These are phyloP conservation scores for Dioscorea cayenensis DNA, from an alignment of 116 monocot species.

Conservation along the genomic window DNA sequence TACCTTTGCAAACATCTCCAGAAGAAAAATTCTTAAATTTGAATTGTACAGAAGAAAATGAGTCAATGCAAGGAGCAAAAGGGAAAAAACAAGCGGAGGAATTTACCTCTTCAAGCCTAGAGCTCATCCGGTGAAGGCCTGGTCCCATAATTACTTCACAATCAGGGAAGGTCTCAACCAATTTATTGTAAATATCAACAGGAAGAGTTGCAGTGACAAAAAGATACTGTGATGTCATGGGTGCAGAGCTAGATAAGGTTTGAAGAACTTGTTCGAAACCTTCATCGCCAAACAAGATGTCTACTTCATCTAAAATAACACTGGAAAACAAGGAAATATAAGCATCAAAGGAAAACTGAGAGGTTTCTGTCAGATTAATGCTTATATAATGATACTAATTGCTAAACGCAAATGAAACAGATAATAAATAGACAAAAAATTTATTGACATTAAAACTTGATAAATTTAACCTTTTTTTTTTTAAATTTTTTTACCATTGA, in stretches of 20 bases:
- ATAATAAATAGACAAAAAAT: neutral
- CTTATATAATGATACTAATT: neutral
- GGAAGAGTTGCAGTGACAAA: conserved; percentile 97
- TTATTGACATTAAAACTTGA: too few relatives aligned
- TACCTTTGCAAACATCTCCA: too few relatives aligned
- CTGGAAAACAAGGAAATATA: conserved; percentile 29
- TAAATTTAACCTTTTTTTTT: too few relatives aligned
- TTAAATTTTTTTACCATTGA: too few relatives aligned
- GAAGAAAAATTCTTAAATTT: too few relatives aligned
- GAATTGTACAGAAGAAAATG: too few relatives aligned
- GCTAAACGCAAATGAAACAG: neutral
- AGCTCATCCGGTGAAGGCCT: conserved; percentile 88
- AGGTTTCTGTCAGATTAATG: neutral
- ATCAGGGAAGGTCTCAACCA: conserved; percentile 85
- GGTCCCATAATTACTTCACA: conserved; percentile 83
- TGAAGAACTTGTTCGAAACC: conserved; percentile 79
- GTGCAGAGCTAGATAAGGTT: conserved; percentile 52
- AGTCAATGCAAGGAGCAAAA: neutral
- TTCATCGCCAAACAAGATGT: conserved; percentile 79
- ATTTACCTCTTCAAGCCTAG: conserved; percentile 85
- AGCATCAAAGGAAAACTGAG: neutral
- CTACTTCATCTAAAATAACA: conserved; percentile 90
- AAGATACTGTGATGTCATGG: conserved; percentile 68
- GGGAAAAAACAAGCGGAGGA: conserved; percentile 1
- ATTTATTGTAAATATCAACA: conserved; percentile 82